Evolutionary conservation across 768 basidiomycete species (phyloP), one percentile per base, ranked within the genome.

Genomic region (Chiua virens): DNA sequence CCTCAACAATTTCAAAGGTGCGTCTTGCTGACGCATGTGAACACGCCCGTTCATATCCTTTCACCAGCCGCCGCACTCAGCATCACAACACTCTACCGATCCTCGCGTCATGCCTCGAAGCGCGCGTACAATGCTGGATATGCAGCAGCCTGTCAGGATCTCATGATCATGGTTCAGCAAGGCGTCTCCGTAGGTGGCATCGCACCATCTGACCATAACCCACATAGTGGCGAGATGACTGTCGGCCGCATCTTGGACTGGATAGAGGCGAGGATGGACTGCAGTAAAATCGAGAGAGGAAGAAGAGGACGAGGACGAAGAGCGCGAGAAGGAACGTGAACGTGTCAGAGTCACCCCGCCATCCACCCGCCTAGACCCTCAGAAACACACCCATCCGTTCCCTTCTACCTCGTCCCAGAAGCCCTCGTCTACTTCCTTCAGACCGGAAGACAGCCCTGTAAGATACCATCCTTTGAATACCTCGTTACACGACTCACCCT

Each of bases 181-280:
- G 87, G 87, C 40, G 87, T 92, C 52, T 89, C 88, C 22, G 77
- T 76, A 32, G 76, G 74, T 60, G 77, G 75, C 59, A 68, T 80
- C 53, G 73, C 73, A 39, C 52, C 63, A 32, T 66, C 71, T 20
- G 63, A 61, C 47, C 73, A 75, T 49, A 79, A 77, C 52, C 67
- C 74, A 25, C 77, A 78, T 47, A 74, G 73, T 42, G 74, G 76
- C 45, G 85, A 85, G 37, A 81, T 89, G 83, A 82, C 85, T 0
- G 85, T 92, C 59, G 89, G 86, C 11, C 70, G 84, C 25, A 83
- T 92, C 45, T 81, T 92, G 84, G 89, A 92, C 60, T 92, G 88
- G 85, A 81, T 86, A 53, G 90, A 92, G 63, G 89, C 87, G 1
- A 73, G 90, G 50, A 68, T 90, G 38, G 89, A 92, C 21, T n/a